A percentile compares a stretch with the other conserved stretches of the same genome.
These are phyloP conservation scores for Aspergillus niger DNA, from an alignment of 2,329 filamentous ascomycete species.

Conservation along the genomic window DNA sequence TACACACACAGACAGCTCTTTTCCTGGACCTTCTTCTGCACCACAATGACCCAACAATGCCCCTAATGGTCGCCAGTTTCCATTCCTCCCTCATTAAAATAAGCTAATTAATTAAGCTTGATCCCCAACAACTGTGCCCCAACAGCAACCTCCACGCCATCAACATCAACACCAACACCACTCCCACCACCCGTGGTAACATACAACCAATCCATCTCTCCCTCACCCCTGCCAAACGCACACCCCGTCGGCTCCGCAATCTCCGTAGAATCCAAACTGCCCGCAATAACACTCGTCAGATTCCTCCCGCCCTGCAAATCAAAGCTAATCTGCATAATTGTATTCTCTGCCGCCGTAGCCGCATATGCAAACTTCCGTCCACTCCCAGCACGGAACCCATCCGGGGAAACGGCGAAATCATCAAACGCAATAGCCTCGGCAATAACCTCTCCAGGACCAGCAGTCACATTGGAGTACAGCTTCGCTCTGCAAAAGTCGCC, in stretches of 20 bases:
- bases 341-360: neutral
- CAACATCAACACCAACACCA: neutral
- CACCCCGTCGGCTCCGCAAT: constrained; percentile 1
- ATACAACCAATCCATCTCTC: neutral
- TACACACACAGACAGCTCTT: too few species aligned
- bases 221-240: neutral
- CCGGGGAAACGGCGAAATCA: neutral
- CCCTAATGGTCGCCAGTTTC: too few species aligned
- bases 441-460: neutral
- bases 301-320: neutral
- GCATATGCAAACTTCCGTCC: neutral
- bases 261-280: neutral
- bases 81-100: too few species aligned
- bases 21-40: too few species aligned
- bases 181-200: neutral
- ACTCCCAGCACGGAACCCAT: neutral
- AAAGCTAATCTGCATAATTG: neutral
- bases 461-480: neutral
- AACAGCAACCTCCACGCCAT: neutral
- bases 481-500: neutral
- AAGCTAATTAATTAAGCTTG: neutral
- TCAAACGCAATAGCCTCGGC: neutral
- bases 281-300: neutral
- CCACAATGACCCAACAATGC: too few species aligned
- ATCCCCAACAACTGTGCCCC: constrained; percentile 1